Percentiles rank a stretch among this genome's conserved stretches.
Evolutionary conservation across 1,284 basidiomycete species (phyloP).

Genomic region (Ceratobasidium sp.): DNA sequence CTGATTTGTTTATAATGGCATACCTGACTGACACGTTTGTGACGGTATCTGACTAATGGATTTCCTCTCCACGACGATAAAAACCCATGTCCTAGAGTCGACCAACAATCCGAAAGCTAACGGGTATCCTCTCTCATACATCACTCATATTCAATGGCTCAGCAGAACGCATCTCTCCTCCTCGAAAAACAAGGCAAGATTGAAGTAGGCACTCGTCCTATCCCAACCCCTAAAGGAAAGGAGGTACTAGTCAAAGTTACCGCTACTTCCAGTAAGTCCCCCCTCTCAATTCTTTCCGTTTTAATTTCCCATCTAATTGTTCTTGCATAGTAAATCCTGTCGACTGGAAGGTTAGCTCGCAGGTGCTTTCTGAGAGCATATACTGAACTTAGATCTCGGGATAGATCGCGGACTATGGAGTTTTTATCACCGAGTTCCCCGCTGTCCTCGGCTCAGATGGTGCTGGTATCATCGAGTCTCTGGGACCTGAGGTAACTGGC

Average conservation of each 20-base stretch:
- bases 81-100: too few species aligned
- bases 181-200: conserved; percentile 30
- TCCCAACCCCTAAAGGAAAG: conserved; percentile 22
- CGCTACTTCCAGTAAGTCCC: conserved; percentile 22
- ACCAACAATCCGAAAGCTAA: too few species aligned
- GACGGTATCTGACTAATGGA: too few species aligned
- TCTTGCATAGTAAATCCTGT: conserved; percentile 1
- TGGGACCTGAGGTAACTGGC: not conserved
- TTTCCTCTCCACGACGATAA: too few species aligned
- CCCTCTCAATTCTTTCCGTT: not conserved
- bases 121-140: too few species aligned
- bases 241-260: conserved; percentile 30
- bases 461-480: conserved; percentile 13
- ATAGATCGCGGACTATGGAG: conserved; percentile 5
- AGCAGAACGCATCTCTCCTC: conserved; percentile 42
- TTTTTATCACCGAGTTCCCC: conserved; percentile 18
- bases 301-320: not conserved
- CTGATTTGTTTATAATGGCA: too few species aligned
- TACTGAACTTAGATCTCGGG: too few species aligned
- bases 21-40: too few species aligned
- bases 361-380: not conserved
- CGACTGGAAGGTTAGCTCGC: not conserved
- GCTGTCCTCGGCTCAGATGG: conserved; percentile 41
- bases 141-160: conserved; percentile 42
- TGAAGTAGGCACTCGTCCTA: conserved; percentile 27